Base-by-base conservation (phyloP, 1,284 basidiomycete species). In the Uromyces viciae-fabae region DNA sequence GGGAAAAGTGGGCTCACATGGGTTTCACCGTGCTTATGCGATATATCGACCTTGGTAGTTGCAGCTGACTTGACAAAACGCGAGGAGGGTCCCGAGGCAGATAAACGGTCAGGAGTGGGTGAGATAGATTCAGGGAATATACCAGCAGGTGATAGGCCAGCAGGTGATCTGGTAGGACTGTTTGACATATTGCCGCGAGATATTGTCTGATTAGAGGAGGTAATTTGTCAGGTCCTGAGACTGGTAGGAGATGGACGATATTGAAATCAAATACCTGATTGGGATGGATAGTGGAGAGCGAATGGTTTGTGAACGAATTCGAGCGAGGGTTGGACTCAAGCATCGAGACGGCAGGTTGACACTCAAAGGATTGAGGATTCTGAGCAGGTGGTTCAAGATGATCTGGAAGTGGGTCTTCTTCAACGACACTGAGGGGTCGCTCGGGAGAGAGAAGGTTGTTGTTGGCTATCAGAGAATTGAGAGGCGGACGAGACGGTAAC, bases 41-140 rank as follows among this genome's bases (percentile, higher is more conserved):
- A 46, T 19, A 64, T 42, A 56, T 73, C 43, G 11, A 80, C 5
- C n/a, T 74, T 56, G n/a, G 73, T 54, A 31, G 75, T 40, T 33
- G 74, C 9, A 54, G 43, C 31, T 17, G 52, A 54, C 42, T 19
- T 49, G 43, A 62, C 60, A 33, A 9, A 68, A 82, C 46, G 83
- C 81, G 11, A 68, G 52, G 2, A 36, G 4, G 43, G 14, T 5
- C 28, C 69, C 46, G 69, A 31, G 19, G 46, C 28, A 15, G 69
- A 54, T n/a, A 49, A 36, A 38, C 40, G 69, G 14, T 54, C 19
- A 22, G 46, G 5, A 17, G 17, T 17, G 42, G 69, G 46, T 33
- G n/a, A 54, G 4, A 49, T 33, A 5, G 49, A 17, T 9, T 54
- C 66, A 25, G 66, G 2, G 11, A 22, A 7, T 25, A 25, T 40